phyloP scores from a whole-genome alignment of 164 flowering plant genomes.

The Malania oleifera region DNA sequence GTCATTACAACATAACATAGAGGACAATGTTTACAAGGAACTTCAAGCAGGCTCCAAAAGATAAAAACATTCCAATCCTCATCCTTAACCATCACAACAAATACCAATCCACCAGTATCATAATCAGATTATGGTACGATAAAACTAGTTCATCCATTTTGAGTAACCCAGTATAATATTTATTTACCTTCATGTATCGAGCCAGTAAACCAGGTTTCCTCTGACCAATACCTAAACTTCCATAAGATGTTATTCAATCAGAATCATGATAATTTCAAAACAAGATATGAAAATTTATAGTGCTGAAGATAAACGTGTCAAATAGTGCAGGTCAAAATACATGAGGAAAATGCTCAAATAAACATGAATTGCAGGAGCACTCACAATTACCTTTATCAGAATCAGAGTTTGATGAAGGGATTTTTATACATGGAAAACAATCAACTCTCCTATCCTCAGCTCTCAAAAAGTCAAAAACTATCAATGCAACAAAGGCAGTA shows the following conservation, averaged over 20 bases:
- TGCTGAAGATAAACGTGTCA: neutral
- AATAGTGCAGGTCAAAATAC: neutral
- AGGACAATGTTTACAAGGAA: neutral
- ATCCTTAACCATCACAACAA: too few species aligned
- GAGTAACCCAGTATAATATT: neutral
- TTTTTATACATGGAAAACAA: conserved; percentile 85
- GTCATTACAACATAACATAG: neutral
- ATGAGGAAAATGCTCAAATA: neutral
- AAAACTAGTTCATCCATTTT: neutral
- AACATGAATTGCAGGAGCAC: neutral
- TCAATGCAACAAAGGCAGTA: conserved; percentile 95
- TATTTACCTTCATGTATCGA: conserved; percentile 87
- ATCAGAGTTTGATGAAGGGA: conserved; percentile 33
- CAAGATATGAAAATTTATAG: conserved; percentile 1
- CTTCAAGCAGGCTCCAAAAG: neutral
- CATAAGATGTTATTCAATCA: conserved; percentile 15
- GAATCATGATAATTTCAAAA: conserved; percentile 7
- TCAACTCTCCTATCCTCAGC: conserved; percentile 82
- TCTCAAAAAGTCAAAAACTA: conserved; percentile 79
- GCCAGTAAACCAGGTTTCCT: conserved; percentile 69
- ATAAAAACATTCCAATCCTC: too few species aligned
- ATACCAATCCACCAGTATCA: neutral
- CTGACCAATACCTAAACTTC: conserved; percentile 44
- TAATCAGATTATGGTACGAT: neutral
- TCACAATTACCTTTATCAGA: conserved; percentile 45